Evolutionary conservation across 768 basidiomycete genomes (phyloP), one percentile per base, ranked within the genome.

Genomic region (Mycena chlorophos): DNA sequence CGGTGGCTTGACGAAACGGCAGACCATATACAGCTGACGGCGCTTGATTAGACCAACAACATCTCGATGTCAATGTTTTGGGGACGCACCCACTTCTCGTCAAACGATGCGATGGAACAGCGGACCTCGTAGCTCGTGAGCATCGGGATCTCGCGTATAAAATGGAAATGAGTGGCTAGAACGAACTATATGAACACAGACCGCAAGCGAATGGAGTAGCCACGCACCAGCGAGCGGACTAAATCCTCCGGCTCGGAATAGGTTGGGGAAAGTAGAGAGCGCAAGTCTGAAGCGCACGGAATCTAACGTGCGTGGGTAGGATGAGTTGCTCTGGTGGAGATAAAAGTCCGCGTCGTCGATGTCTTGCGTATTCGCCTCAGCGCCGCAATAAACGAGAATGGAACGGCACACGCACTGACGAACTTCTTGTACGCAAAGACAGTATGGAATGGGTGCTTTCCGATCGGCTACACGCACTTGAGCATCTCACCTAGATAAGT

Each of bases 311-410:
- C 89, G 91, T 3, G 87, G 81, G 58, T 92, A 93, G 50, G 83
- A 86, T 0, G 89, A 90, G 65, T 93, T 93, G 67, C 88, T 90
- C 55, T 92, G 75, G 64, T 93, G 90, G 13, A 78, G 66, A 65
- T 88, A 83, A 63, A 85, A 85, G 68, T 93, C 91, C 39, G 79
- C 78, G 40, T 91, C 90, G 58, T 91, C 89, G 5, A 85, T 61
- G 53, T 77, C 87, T 88, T 51, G 23, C 4, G 8, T 19, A 20
- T n/a, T 10, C 10, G 10, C 31, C 8, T 20, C 40, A 10, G 8
- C 40, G 20, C 20, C 40, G 8, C 16, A 6, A 6, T 10, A 43
- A 8, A 48, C 14, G 40, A 55, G 38, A 54, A 52, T 34, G 3
- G 5, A 47, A 45, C 34, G 28, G n/a, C 46, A n/a, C 39, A 76